A percentile compares a stretch with the other conserved stretches of the same genome.
phyloP scores from a whole-genome alignment of 345 rosid species.

The Citrus australasica region DNA sequence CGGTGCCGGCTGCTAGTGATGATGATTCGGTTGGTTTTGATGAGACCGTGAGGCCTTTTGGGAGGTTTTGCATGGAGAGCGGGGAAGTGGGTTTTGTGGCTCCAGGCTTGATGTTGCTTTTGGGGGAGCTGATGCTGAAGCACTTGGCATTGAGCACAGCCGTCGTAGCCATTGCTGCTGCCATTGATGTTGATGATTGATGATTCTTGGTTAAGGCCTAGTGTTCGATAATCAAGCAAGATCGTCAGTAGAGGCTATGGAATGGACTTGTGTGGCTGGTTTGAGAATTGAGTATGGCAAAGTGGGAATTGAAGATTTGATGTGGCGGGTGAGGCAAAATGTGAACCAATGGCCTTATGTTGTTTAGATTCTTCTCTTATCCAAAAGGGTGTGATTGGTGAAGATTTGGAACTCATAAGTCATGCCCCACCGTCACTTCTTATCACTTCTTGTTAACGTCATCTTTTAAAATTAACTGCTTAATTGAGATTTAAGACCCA shows the following conservation, averaged over 20 bases:
- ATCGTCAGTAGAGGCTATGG: background rate
- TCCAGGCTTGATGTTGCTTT: constrained; percentile 30
- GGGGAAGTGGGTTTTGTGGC: constrained; percentile 30
- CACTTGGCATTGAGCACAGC: constrained; percentile 60
- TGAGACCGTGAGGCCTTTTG: constrained; percentile 42
- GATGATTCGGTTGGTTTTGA: constrained; percentile 27
- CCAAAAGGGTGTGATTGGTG: constrained; percentile 30
- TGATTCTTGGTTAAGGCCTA: background rate
- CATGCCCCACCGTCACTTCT: constrained; percentile 24
- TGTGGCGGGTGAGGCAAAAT: constrained; percentile 13
- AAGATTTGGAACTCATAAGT: constrained; percentile 34
- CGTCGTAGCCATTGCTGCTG: constrained; percentile 64
- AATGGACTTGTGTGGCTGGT: constrained; percentile 8
- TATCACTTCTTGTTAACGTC: constrained; percentile 16
- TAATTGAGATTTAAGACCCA: too few species aligned
- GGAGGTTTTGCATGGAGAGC: constrained; percentile 36
- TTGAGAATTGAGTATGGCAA: constrained; percentile 15
- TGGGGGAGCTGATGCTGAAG: constrained; percentile 32
- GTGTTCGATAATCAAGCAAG: background rate
- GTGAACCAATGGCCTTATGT: constrained; percentile 37
- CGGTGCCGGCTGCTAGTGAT: constrained; percentile 25
- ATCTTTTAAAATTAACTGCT: background rate
- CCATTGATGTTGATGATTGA: constrained; percentile 33
- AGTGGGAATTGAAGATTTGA: constrained; percentile 1
- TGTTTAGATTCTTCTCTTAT: constrained; percentile 62